Evolutionary conservation across 768 basidiomycete genomes (phyloP).

Genomic region (Auricularia cornea): DNA sequence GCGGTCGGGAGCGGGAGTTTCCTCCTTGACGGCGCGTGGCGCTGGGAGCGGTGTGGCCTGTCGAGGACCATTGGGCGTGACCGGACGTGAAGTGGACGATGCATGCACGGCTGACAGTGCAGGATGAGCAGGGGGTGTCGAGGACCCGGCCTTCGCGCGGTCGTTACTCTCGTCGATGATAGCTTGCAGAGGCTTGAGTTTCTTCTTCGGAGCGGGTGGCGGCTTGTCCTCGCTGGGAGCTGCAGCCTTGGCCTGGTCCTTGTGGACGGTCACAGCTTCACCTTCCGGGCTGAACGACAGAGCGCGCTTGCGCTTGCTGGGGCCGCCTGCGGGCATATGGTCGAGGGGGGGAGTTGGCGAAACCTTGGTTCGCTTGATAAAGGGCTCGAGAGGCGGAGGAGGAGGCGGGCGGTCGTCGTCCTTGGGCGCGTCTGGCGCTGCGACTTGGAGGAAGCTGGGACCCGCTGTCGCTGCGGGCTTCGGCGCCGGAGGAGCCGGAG

Average conservation of each 20-base stretch:
- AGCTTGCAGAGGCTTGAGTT: neutral
- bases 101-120: neutral
- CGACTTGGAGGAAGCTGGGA: neutral
- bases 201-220: neutral
- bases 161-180: neutral
- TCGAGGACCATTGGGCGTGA: too few species aligned
- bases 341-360: neutral
- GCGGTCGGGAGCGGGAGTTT: too few species aligned
- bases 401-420: neutral
- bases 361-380: neutral
- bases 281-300: neutral
- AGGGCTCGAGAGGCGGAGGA: neutral
- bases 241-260: neutral
- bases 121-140: neutral
- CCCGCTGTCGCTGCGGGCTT: too few species aligned
- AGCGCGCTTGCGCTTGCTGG: neutral
- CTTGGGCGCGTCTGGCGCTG: neutral
- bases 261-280: neutral
- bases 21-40: too few species aligned
- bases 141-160: neutral
- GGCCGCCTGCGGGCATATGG: neutral
- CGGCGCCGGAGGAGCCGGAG: too few species aligned
- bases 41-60: too few species aligned
- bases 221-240: neutral
- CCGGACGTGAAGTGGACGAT: too few species aligned